Evolutionary conservation across 2,329 filamentous ascomycete genomes (phyloP).

Genomic region (Allantophomopsis lycopodina): DNA sequence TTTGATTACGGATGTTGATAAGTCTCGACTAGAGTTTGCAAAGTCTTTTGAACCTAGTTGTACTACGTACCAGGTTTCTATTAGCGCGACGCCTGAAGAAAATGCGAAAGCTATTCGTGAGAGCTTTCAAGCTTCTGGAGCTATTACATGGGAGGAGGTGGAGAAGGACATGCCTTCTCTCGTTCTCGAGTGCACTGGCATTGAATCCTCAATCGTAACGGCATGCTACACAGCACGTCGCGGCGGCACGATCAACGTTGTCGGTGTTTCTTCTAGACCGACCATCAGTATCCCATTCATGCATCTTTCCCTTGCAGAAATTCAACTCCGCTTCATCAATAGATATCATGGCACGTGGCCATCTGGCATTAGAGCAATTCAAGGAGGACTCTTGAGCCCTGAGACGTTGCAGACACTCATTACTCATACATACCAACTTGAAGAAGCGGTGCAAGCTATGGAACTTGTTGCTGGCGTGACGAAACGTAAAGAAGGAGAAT

Average conservation of each 20-base stretch:
- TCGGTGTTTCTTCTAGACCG: slow-evolving; percentile 31
- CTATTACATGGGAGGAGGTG: slow-evolving; percentile 14
- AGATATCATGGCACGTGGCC: too few species aligned
- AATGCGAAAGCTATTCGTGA: slow-evolving; percentile 36
- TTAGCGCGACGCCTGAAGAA: slow-evolving; percentile 26
- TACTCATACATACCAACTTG: too few species aligned
- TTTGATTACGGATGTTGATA: slow-evolving; percentile 49
- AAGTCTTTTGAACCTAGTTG: slow-evolving; percentile 39
- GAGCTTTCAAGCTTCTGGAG: slow-evolving; percentile 24
- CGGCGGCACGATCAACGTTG: slow-evolving; percentile 47
- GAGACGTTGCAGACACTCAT: too few species aligned
- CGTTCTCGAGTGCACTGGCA: slow-evolving; percentile 52
- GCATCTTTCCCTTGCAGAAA: too few species aligned
- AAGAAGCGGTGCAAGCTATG: too few species aligned
- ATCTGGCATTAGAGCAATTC: too few species aligned
- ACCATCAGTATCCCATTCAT: too few species aligned
- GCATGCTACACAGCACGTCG: slow-evolving; percentile 40
- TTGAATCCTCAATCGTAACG: slow-evolving; percentile 47
- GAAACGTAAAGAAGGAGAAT: too few species aligned
- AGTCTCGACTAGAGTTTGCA: slow-evolving; percentile 40
- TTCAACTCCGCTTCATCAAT: too few species aligned
- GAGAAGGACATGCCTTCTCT: slow-evolving; percentile 44
- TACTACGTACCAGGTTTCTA: slow-evolving; percentile 37
- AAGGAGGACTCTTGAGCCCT: too few species aligned
- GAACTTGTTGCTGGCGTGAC: too few species aligned